Conservation (phyloP, 2,329 filamentous ascomycete species). For the Cladophialophora chaetospira region DNA sequence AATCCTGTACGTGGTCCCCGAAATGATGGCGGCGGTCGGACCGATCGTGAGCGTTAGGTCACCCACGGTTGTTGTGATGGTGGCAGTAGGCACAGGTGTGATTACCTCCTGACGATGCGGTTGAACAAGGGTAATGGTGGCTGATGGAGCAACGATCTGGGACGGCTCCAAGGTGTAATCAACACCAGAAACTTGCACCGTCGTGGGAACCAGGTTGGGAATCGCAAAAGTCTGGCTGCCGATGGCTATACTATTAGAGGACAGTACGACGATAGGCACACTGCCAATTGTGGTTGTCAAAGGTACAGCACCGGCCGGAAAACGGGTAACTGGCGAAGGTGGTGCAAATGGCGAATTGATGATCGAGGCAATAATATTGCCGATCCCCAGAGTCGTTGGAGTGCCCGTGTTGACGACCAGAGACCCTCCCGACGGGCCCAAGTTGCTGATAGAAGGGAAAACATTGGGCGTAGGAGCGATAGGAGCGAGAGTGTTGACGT, state of each 20-base stretch:
- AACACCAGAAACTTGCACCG: constrained; percentile 24
- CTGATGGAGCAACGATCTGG: constrained; percentile 25
- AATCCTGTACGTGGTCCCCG: constrained; percentile 34
- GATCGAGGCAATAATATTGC: constrained; percentile 30
- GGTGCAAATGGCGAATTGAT: constrained; percentile 28
- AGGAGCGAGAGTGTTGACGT: not conserved
- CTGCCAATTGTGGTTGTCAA: constrained; percentile 24
- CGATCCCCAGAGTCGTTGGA: constrained; percentile 16
- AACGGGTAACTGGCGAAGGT: not conserved
- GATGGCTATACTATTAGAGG: constrained; percentile 28
- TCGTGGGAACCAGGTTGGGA: constrained; percentile 20
- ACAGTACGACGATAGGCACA: constrained; percentile 27
- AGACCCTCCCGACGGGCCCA: constrained; percentile 3
- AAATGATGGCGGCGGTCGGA: constrained; percentile 34
- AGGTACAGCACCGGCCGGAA: constrained; percentile 7
- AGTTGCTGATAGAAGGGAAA: constrained; percentile 2
- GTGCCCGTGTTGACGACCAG: constrained; percentile 7
- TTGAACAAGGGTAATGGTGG: constrained; percentile 26
- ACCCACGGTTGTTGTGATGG: constrained; percentile 19
- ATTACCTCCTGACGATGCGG: not conserved
- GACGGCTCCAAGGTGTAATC: constrained; percentile 28
- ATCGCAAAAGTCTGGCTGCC: constrained; percentile 28
- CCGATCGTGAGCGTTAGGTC: constrained; percentile 32
- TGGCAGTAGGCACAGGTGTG: constrained; percentile 11
- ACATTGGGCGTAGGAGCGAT: not conserved